Percentiles rank a stretch among this genome's conserved stretches.
Conservation (phyloP, 345 rosid genomes). For the Eutrema heterophyllum region DNA sequence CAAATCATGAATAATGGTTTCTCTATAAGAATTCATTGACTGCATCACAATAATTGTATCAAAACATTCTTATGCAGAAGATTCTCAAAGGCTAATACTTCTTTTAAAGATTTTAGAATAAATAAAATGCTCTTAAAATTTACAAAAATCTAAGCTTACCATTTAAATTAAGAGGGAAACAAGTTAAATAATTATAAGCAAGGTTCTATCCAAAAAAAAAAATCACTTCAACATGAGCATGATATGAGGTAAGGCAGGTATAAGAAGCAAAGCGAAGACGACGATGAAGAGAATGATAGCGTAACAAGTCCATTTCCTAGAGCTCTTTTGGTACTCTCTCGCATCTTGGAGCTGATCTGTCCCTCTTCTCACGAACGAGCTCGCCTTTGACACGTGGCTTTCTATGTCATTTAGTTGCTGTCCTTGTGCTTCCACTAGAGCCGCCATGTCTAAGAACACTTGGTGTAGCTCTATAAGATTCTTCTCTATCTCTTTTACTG, state of each 20-base stretch:
- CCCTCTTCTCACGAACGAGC: constrained; percentile 70
- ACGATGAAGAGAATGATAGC: constrained; percentile 48
- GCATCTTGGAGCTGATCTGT: constrained; percentile 65
- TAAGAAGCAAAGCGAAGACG: constrained; percentile 38
- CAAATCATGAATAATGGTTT: too few species aligned
- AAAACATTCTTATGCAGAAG: too few species aligned
- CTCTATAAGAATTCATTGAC: too few species aligned
- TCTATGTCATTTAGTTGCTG: constrained; percentile 83
- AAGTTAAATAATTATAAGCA: neutral
- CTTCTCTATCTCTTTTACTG: constrained; percentile 85
- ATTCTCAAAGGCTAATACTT: neutral
- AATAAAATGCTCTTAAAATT: neutral
- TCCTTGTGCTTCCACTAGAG: constrained; percentile 76
- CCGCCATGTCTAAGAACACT: constrained; percentile 88
- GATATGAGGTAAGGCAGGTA: constrained; percentile 45
- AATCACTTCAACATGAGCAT: constrained; percentile 23
- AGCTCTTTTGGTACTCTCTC: constrained; percentile 63
- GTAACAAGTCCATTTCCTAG: constrained; percentile 71
- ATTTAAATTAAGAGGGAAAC: neutral
- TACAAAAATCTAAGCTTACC: neutral
- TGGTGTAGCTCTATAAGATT: constrained; percentile 74
- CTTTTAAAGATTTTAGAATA: neutral
- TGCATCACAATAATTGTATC: too few species aligned
- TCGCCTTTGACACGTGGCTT: constrained; percentile 76
- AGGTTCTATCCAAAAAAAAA: neutral